phyloP scores from a whole-genome alignment of 805 yeast genomes.

The Candida ficus region DNA sequence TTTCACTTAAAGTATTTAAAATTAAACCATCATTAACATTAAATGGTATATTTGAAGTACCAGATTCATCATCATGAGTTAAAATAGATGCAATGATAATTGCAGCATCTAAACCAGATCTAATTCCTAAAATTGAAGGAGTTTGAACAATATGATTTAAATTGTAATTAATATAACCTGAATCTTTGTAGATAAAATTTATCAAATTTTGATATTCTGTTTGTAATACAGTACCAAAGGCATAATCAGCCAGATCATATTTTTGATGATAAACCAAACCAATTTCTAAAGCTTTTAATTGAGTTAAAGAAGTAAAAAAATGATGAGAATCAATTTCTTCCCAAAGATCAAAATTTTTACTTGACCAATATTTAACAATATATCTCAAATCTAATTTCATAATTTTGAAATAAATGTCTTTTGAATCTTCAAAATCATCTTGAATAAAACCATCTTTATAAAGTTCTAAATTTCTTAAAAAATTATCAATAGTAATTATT shows the following conservation, averaged over 20 bases:
- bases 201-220: slow-evolving; percentile 20
- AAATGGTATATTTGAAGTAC: slow-evolving; percentile 43
- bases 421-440: slow-evolving; percentile 24
- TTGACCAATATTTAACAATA: slow-evolving; percentile 55
- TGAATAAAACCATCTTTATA: slow-evolving; percentile 27
- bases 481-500: slow-evolving; percentile 56
- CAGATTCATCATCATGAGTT: slow-evolving; percentile 44
- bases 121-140: slow-evolving; percentile 40
- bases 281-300: slow-evolving; percentile 58
- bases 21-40: slow-evolving; percentile 53
- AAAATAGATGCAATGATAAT: slow-evolving; percentile 41
- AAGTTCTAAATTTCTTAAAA: slow-evolving; percentile 38
- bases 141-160: slow-evolving; percentile 66
- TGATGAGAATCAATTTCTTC: slow-evolving; percentile 78
- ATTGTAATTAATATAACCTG: slow-evolving; percentile 32
- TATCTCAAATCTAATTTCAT: slow-evolving; percentile 69
- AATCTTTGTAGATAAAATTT: slow-evolving; percentile 24
- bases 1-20: slow-evolving; percentile 55
- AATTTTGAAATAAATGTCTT: slow-evolving; percentile 41
- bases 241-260: slow-evolving; percentile 27
- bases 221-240: slow-evolving; percentile 18
- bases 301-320: slow-evolving; percentile 74
- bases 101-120: slow-evolving; percentile 81
- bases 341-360: slow-evolving; percentile 83
- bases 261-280: slow-evolving; percentile 41